Evolutionary conservation across 1,284 basidiomycete species (phyloP).

Genomic region (Anthracocystis panici-leucophaei): DNA sequence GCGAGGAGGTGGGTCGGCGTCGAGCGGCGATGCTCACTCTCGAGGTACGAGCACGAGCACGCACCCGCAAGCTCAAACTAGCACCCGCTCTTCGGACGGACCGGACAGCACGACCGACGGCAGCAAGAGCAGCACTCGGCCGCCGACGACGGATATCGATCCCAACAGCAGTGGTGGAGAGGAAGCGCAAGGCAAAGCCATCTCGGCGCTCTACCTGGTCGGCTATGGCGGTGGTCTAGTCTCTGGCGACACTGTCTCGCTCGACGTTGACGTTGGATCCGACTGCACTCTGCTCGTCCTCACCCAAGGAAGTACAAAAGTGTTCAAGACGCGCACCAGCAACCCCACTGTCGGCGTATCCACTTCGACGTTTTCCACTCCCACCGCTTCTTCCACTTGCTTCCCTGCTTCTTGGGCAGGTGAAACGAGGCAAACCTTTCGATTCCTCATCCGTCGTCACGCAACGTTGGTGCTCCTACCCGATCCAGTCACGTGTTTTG

Average conservation of each 20-base stretch:
- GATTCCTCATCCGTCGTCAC: slow-evolving; percentile 51
- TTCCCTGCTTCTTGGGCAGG: neutral
- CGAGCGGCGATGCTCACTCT: too few species aligned
- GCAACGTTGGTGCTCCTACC: slow-evolving; percentile 61
- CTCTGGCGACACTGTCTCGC: slow-evolving; percentile 81
- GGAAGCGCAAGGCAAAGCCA: slow-evolving; percentile 60
- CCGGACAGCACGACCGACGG: neutral
- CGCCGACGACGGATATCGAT: too few species aligned
- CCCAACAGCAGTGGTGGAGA: too few species aligned
- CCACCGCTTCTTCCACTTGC: slow-evolving; percentile 12
- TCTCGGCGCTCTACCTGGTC: slow-evolving; percentile 83
- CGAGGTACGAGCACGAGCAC: too few species aligned
- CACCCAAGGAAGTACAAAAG: slow-evolving; percentile 78
- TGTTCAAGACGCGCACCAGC: slow-evolving; percentile 54
- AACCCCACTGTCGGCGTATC: slow-evolving; percentile 11
- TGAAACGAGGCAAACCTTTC: slow-evolving; percentile 41
- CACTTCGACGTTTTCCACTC: slow-evolving; percentile 11
- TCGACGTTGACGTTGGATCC: slow-evolving; percentile 77
- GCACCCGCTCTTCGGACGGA: too few species aligned
- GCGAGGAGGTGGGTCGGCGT: too few species aligned
- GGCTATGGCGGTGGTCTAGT: slow-evolving; percentile 95
- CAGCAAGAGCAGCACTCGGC: too few species aligned
- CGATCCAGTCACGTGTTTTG: slow-evolving; percentile 67
- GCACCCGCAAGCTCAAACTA: too few species aligned
- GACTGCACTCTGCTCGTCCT: slow-evolving; percentile 77